Conservation (phyloP, 164 flowering plant genomes). For the Paratinospora sagittata region DNA sequence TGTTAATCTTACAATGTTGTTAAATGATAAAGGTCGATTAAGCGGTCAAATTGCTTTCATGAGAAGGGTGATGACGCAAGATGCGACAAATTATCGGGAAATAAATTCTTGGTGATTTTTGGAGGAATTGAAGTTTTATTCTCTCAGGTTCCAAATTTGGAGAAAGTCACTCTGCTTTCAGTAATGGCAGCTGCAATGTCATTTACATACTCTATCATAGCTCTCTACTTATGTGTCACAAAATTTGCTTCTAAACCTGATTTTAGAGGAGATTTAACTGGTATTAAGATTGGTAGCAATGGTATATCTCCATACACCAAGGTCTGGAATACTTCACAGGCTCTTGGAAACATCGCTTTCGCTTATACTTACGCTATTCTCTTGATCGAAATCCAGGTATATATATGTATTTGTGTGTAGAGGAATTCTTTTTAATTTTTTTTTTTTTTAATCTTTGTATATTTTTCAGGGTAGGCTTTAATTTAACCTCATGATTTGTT, state of each 20-base stretch:
- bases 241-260: conserved; percentile 20
- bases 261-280: conserved; percentile 24
- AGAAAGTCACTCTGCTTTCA: conserved; percentile 33
- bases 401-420: neutral
- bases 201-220: conserved; percentile 27
- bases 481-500: too few relatives aligned
- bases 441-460: too few relatives aligned
- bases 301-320: conserved; percentile 21
- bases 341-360: conserved; percentile 42
- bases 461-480: too few relatives aligned
- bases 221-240: conserved; percentile 18
- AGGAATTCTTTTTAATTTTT: too few relatives aligned
- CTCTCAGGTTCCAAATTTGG: conserved; percentile 38
- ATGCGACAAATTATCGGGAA: conserved; percentile 24
- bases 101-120: conserved; percentile 22
- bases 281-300: conserved; percentile 11
- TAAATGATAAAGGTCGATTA: conserved; percentile 18
- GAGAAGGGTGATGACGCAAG: conserved; percentile 21
- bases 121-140: conserved; percentile 32
- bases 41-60: conserved; percentile 32
- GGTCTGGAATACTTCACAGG: conserved; percentile 32
- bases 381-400: conserved; percentile 41
- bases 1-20: too few relatives aligned
- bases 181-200: conserved; percentile 34
- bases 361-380: conserved; percentile 36